Evolutionary conservation across 768 basidiomycete species (phyloP).

Genomic region (Suillus placidus): DNA sequence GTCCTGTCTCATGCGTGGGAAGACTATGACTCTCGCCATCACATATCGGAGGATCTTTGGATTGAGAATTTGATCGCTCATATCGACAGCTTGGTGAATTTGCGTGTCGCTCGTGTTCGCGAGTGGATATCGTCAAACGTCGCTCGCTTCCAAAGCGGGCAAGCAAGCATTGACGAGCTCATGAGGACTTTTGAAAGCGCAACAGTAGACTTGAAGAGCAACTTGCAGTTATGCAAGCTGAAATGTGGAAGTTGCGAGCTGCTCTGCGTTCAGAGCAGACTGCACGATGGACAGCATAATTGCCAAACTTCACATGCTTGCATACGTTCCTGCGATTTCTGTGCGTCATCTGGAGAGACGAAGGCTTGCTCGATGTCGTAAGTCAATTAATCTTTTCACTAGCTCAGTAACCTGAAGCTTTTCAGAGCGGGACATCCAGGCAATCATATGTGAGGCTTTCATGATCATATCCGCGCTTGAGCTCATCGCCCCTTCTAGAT

Average conservation of each 20-base stretch:
- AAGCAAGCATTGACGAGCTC: conserved; percentile 49
- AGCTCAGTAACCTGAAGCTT: neutral
- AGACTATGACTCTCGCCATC: conserved; percentile 34
- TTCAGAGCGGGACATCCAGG: conserved; percentile 63
- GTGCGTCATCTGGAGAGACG: conserved; percentile 33
- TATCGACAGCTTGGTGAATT: conserved; percentile 42
- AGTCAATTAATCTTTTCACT: conserved; percentile 21
- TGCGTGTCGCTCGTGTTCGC: conserved; percentile 49
- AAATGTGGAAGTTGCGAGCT: neutral
- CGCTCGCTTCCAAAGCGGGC: conserved; percentile 45
- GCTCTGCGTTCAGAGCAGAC: neutral
- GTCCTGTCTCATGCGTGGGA: conserved; percentile 35
- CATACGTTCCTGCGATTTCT: conserved; percentile 7
- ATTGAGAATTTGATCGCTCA: conserved; percentile 38
- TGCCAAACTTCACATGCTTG: neutral
- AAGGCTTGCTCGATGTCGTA: conserved; percentile 51
- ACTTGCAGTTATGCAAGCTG: conserved; percentile 1
- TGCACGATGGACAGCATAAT: neutral
- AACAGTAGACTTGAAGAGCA: neutral
- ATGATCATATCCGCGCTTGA: neutral
- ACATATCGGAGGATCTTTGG: conserved; percentile 46
- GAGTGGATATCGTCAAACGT: conserved; percentile 57
- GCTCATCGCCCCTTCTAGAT: conserved; percentile 39
- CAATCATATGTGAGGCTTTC: conserved; percentile 49
- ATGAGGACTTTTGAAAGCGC: conserved; percentile 9